Base-by-base conservation (phyloP, 768 basidiomycete species). In the Cystofilobasidium macerans region DNA sequence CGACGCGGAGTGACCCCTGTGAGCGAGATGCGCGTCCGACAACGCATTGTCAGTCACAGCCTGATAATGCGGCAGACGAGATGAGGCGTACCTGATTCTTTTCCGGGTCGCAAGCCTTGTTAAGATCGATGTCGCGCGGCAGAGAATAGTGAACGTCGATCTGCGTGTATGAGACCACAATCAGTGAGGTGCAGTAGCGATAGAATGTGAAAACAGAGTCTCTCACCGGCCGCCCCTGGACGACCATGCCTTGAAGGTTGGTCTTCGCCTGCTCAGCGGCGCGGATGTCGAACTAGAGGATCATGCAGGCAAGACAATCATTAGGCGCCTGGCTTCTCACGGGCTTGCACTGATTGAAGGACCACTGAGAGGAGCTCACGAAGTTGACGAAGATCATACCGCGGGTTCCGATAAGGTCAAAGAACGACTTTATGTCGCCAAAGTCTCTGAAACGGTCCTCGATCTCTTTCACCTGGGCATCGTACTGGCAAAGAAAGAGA, bases 371-470 rank as follows among this genome's bases (percentile, higher is more conserved):
- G n/a, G 26, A 9, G 83, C 94, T 83, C 78, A 98, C 95, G 75
- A 89, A 99, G 57, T 94, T 99, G 53, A 98, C 87, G 76, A 99
- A 99, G 18, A 97, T 87, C 89, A 99, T 95, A n/a, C 95, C 95
- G 68, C 95, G 82, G 14, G 88, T 93, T 57, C 84, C 82, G 69
- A 98, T 88, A 24, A 98, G 80, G 77, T 99, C 95, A 76, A 97
- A 98, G 76, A 93, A 97, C 0, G 89, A 92, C 78, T 91, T 92
- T 79, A 98, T 89, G 72, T 91, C 89, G 69, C 95, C 95, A 73
- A 90, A 88, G 67, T 87, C 86, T 78, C 90, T 89, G 77, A 98
- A 99, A 61, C 84, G 83, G 51, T 80, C 81, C 68, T 88, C 86
- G 11, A 99, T 85, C 73, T 87, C 86, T 5, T 85, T 84, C 1